phyloP scores from a whole-genome alignment of 176 grass and related monocot species.

The Guadua angustifolia region DNA sequence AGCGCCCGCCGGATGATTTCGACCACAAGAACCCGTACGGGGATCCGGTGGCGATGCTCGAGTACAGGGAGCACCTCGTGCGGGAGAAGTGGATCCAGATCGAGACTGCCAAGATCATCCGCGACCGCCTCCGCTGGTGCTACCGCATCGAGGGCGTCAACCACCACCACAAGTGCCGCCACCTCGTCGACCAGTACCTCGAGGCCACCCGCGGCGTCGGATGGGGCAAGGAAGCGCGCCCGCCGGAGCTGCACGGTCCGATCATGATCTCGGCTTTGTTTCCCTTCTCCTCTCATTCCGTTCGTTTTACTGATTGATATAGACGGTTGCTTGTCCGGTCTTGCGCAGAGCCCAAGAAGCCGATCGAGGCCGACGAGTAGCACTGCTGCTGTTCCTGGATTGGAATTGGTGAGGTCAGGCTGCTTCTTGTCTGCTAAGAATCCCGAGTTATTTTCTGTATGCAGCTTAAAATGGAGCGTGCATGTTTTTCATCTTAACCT shows the following conservation, averaged over 20 bases:
- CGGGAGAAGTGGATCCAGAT: conserved; percentile 99
- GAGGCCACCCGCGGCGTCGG: conserved; percentile 86
- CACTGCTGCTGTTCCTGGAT: conserved; percentile 27
- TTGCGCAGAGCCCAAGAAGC: conserved; percentile 68
- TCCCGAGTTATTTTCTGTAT: neutral
- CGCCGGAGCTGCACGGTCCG: conserved; percentile 71
- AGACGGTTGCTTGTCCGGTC: conserved; percentile 24
- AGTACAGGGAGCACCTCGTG: conserved; percentile 90
- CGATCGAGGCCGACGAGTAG: conserved; percentile 51
- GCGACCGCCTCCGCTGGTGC: conserved; percentile 94
- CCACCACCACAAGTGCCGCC: conserved; percentile 88
- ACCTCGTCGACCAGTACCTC: conserved; percentile 93
- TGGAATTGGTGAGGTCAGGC: conserved; percentile 51
- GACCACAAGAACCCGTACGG: conserved; percentile 86
- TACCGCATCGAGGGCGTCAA: conserved; percentile 94
- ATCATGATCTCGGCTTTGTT: neutral
- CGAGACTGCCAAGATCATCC: conserved; percentile 98
- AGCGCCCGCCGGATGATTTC: conserved; percentile 81
- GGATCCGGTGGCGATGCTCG: conserved; percentile 97
- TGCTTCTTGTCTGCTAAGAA: conserved; percentile 14
- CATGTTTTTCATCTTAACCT: neutral
- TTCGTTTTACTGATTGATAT: conserved; percentile 7
- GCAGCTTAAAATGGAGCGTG: neutral
- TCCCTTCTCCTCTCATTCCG: neutral
- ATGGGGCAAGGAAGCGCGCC: conserved; percentile 90